These are phyloP conservation scores for Leucosporidium yakuticum DNA, from an alignment of 768 basidiomycete genomes.

Conservation along the genomic window DNA sequence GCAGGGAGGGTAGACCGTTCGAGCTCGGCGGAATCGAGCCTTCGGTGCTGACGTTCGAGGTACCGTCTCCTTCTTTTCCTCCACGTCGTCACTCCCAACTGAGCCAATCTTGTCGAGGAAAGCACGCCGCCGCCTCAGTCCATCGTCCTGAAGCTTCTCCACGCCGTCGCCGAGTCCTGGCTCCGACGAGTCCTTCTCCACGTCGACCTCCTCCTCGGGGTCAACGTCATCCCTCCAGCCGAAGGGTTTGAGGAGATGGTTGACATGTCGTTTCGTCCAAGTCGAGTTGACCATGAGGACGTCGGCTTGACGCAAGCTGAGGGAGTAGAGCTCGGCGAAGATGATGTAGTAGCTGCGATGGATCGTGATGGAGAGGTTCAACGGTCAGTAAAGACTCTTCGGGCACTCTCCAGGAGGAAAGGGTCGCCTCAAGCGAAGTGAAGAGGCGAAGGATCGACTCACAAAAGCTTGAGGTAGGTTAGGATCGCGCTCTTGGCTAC, in stretches of 20 bases:
- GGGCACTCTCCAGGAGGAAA: neutral
- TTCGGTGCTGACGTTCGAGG: no score
- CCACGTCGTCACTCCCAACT: neutral
- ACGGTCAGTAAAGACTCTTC: no score
- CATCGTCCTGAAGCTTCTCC: neutral
- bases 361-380: neutral
- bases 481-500: constrained; percentile 57
- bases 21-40: no score
- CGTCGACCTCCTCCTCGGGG: neutral
- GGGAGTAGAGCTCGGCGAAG: constrained; percentile 75
- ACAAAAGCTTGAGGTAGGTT: constrained; percentile 62
- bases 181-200: neutral
- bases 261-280: constrained; percentile 84
- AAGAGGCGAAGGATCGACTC: constrained; percentile 36
- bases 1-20: constrained; percentile 84
- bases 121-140: neutral
- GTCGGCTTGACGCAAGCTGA: constrained; percentile 61
- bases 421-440: no score
- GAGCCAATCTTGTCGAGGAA: no score
- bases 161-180: neutral
- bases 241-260: constrained; percentile 54
- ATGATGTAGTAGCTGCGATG: constrained; percentile 71
- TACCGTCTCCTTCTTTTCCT: constrained; percentile 20
- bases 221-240: neutral
- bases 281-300: constrained; percentile 84